Percentiles rank a stretch among this genome's conserved stretches.
Evolutionary conservation across 306 rosid species (phyloP).

Genomic region (Medicago arabica): DNA sequence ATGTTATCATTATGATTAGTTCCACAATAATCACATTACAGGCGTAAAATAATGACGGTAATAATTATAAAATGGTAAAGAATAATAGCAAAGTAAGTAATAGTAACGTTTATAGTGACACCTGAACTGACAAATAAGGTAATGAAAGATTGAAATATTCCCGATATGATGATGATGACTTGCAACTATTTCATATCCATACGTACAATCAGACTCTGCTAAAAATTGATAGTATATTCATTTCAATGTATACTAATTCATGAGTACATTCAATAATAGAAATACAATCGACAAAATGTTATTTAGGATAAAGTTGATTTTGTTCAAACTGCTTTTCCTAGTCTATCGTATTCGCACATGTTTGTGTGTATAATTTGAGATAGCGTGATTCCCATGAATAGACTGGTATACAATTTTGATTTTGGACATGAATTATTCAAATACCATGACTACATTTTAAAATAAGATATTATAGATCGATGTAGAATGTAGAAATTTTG

Average conservation of each 20-base stretch:
- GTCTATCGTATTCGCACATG: background rate
- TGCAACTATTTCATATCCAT: background rate
- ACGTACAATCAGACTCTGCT: too few relatives aligned
- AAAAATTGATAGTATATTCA: too few relatives aligned
- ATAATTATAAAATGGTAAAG: conserved; percentile 41
- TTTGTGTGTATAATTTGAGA: conserved; percentile 26
- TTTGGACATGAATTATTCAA: background rate
- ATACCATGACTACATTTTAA: background rate
- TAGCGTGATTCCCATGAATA: conserved; percentile 29
- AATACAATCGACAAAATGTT: background rate
- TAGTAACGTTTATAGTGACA: conserved; percentile 41
- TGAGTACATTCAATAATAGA: background rate
- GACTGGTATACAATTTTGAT: background rate
- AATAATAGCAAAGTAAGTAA: conserved; percentile 36
- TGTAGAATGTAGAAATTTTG: background rate
- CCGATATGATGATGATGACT: background rate
- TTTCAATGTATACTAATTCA: too few relatives aligned
- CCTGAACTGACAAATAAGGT: conserved; percentile 6
- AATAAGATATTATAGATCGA: background rate
- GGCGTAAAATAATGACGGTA: conserved; percentile 35
- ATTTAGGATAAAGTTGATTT: background rate
- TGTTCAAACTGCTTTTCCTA: conserved; percentile 36
- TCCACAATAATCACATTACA: conserved; percentile 39
- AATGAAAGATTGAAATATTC: background rate
- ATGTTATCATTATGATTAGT: conserved; percentile 45